Base-by-base conservation (phyloP, 2,329 filamentous ascomycete species). In the Alternaria sp. region DNA sequence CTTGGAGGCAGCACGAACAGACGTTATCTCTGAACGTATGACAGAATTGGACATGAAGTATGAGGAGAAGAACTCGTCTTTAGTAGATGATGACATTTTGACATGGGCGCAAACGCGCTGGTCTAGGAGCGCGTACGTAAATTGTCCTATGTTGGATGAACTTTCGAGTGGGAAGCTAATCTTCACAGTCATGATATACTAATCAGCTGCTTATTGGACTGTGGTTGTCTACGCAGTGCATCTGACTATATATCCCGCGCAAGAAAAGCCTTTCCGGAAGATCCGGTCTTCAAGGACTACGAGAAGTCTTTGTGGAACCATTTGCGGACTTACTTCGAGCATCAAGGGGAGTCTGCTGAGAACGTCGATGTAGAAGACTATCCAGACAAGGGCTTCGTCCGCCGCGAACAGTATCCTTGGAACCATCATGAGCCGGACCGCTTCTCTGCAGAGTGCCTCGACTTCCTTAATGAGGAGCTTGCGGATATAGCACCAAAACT, bases 401-500 rank as follows among this genome's bases (percentile, higher is more conserved):
- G 91, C 36, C 80, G 88, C 51, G 86, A 90, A 65, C 77, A 88
- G 5, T 90, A 90, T 72, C 85, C 87, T 1, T 90, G 88, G 88
- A 90, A 90, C 67, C 72, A 80, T 15, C 81, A 86, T 68, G 88
- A 90, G 67, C 87, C 87, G 2, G 82, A 90, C 70, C 82, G 88
- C 45, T 85, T 86, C 61, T 82, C 84, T 0, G 73, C 83, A 4
- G 83, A 85, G 46, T 84, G 81, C 7, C 82, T 98, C 23, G 80
- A 85, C 0, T 85, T 90, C 54, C 82, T 98, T 47, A 98, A 98
- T 74, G 79, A 83, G 21, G 84, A 90, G 68, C 85, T 97, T 69
- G 81, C 84, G 25, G 79, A 82, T 3, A 89, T 93, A 59, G 93
- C 93, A 1, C 91, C 93, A 1, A 95, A 93, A 73, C 92, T 95